Base-by-base conservation (phyloP, 768 basidiomycete genomes). In the Pleurotus pulmonarius region DNA sequence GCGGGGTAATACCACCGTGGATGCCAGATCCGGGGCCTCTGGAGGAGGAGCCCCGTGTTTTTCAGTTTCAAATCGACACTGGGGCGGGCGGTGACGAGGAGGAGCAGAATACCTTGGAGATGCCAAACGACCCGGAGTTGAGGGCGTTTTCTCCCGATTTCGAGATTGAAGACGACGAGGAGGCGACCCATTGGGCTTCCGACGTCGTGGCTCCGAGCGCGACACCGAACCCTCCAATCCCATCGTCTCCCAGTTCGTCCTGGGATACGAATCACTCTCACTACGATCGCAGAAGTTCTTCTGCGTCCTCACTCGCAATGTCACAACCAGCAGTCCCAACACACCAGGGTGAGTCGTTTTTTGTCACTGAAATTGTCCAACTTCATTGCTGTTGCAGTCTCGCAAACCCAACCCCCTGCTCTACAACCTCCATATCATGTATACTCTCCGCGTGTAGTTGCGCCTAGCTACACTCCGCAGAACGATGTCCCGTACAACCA, bases 1-100 rank as follows among this genome's bases (percentile, higher is more conserved):
- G 76, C 46, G 73, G 75, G 3, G 58, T 69, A 2, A 68, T 74
- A 5, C 61, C 65, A 29, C 52, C 61, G 1, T 72, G 69, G 8
- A 74, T 75, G 55, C 76, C 79, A 53, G 80, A 82, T 53, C 79
- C 85, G 4, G 79, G 80, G 0, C 82, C 88, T 0, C 73, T 88
- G 49, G 80, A 81, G 1, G 75, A 85, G 58, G 79, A 82, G 55
- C 87, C 87, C 4, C 62, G 78, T 43, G 72, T 84, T 48, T 80
- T 87, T 61, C 86, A 88, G 65, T 90, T 87, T 64, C 86, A 88
- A 68, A 73, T 86, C 46, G 74, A 75, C 22, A 55, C 76, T 4
- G 65, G 65, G 6, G 47, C 38, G 37, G 52, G 53, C 22, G 49
- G 9, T 24, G 39, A 58, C 24, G 22, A 8, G 18, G 39, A 45